phyloP scores from a whole-genome alignment of 306 rosid species.

The Begonia masoniana region DNA sequence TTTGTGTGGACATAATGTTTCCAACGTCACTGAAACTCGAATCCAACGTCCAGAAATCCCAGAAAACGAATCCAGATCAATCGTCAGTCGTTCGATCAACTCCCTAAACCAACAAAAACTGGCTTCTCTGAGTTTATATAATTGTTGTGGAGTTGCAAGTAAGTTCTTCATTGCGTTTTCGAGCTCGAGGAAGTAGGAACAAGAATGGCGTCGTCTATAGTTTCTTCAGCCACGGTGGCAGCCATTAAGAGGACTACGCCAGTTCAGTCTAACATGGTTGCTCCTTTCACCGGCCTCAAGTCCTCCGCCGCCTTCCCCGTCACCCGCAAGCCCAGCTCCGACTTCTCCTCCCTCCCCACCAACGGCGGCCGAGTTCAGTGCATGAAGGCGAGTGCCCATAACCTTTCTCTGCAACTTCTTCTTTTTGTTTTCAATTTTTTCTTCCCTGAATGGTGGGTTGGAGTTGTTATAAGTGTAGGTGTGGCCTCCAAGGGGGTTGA shows the following conservation, averaged over 20 bases:
- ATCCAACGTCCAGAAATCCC: background rate
- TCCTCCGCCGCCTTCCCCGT: slow-evolving; percentile 38
- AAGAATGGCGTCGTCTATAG: slow-evolving; percentile 49
- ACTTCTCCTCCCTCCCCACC: slow-evolving; percentile 51
- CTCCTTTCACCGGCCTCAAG: slow-evolving; percentile 67
- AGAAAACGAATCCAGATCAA: background rate
- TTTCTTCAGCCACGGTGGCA: slow-evolving; percentile 42
- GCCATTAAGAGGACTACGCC: slow-evolving; percentile 35
- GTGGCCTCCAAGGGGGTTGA: slow-evolving; percentile 57
- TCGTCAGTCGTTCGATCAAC: background rate
- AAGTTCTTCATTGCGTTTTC: background rate
- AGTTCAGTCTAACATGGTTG: slow-evolving; percentile 40
- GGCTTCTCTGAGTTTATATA: background rate
- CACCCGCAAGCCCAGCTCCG: slow-evolving; percentile 43
- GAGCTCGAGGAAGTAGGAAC: background rate
- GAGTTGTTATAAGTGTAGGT: slow-evolving; percentile 26
- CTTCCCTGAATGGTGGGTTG: no score
- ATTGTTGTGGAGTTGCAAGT: background rate
- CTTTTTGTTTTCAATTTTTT: background rate
- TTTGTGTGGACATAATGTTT: background rate
- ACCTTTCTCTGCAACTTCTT: background rate
- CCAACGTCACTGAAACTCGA: background rate
- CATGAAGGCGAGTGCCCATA: slow-evolving; percentile 30
- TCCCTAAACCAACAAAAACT: background rate
- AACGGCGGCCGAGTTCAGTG: slow-evolving; percentile 68